These are phyloP conservation scores for Solanum clarkiae DNA, from an alignment of 257 asterid species.

Conservation along the genomic window DNA sequence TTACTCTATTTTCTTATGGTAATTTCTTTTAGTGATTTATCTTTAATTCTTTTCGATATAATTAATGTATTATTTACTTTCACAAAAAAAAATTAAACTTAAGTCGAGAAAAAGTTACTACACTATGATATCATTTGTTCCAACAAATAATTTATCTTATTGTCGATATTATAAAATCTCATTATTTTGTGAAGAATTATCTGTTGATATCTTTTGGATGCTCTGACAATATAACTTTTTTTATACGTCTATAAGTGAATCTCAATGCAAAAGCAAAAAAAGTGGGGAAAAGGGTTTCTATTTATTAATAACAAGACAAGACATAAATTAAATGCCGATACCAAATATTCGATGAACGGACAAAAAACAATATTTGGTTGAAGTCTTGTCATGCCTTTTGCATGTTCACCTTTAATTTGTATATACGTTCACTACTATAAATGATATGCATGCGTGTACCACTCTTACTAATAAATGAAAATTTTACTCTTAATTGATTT, in stretches of 20 bases:
- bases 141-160: too few species aligned
- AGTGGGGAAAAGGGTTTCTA: too few species aligned
- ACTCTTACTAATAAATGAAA: neutral
- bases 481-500: neutral
- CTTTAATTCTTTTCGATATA: neutral
- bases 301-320: neutral
- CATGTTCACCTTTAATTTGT: neutral
- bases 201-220: neutral
- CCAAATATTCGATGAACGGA: neutral
- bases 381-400: neutral
- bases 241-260: neutral
- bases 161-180: neutral
- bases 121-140: neutral
- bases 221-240: neutral
- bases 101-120: neutral
- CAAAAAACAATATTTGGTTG: neutral
- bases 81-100: neutral
- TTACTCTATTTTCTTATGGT: too few species aligned
- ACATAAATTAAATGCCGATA: neutral
- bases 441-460: neutral
- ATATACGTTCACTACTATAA: neutral
- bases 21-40: neutral
- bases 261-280: neutral
- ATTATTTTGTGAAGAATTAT: neutral
- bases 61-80: neutral